phyloP scores from a whole-genome alignment of 495 filamentous ascomycete genomes.

The Mytilinidion resinicola region DNA sequence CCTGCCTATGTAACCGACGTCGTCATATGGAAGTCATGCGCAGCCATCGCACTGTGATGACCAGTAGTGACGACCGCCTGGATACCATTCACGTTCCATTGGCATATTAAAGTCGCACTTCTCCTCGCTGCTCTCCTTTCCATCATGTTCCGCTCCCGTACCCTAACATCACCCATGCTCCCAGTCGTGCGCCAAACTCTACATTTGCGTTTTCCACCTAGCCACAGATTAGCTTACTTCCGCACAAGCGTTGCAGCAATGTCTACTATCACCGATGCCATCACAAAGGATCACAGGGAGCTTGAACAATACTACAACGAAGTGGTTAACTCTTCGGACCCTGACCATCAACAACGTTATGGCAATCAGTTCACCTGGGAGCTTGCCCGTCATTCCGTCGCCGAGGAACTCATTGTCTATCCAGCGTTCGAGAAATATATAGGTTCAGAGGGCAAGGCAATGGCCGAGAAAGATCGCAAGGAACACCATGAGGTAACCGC shows the following conservation, averaged over 20 bases:
- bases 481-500: conserved; percentile 49
- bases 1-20: no score
- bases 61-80: no score
- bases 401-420: conserved; percentile 65
- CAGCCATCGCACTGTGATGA: no score
- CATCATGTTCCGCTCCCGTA: neutral
- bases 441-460: conserved; percentile 41
- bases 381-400: conserved; percentile 58
- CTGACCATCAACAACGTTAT: conserved; percentile 47
- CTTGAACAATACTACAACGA: conserved; percentile 54
- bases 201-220: neutral
- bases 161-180: neutral
- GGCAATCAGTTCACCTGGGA: conserved; percentile 69
- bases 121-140: no score
- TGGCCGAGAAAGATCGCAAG: conserved; percentile 54
- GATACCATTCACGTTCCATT: no score
- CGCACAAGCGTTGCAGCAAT: conserved; percentile 5
- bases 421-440: conserved; percentile 58
- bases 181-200: neutral
- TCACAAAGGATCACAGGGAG: conserved; percentile 59
- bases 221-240: neutral
- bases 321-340: conserved; percentile 45
- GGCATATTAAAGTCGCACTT: no score
- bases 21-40: no score
- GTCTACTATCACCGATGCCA: conserved; percentile 45